phyloP scores from a whole-genome alignment of 1,284 basidiomycete genomes.

The Anthracocystis walkeri region DNA sequence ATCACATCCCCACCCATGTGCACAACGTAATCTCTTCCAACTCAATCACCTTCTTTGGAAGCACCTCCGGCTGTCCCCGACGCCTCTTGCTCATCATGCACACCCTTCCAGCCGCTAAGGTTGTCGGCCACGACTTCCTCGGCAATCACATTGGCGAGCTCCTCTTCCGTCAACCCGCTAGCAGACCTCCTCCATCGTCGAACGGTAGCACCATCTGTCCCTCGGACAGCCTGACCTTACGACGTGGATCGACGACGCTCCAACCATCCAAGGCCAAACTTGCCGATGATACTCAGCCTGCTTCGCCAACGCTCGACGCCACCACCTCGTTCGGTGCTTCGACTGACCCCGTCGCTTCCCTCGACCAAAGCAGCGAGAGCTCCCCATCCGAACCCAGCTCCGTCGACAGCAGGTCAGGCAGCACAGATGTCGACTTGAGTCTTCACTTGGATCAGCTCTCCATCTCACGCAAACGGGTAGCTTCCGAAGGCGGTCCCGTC shows the following conservation, averaged over 20 bases:
- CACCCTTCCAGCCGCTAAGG: conserved; percentile 29
- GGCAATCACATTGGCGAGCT: conserved; percentile 53
- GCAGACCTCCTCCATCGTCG: conserved; percentile 16
- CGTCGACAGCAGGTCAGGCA: conserved; percentile 20
- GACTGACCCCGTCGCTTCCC: conserved; percentile 15
- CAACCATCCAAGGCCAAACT: neutral
- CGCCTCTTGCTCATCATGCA: conserved; percentile 27
- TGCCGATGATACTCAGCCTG: neutral
- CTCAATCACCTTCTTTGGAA: conserved; percentile 14
- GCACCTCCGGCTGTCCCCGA: neutral
- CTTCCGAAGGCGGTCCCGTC: conserved; percentile 8
- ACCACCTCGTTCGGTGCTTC: conserved; percentile 8
- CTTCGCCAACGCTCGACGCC: conserved; percentile 15
- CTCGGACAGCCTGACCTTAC: conserved; percentile 1
- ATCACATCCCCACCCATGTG: conserved; percentile 19
- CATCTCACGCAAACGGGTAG: conserved; percentile 3
- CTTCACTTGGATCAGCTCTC: conserved; percentile 30
- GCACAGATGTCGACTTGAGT: conserved; percentile 18
- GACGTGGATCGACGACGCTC: conserved; percentile 11
- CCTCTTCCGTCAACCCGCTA: conserved; percentile 41
- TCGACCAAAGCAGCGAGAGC: conserved; percentile 28
- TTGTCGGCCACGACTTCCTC: conserved; percentile 46
- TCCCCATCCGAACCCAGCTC: conserved; percentile 33
- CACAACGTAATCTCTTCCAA: conserved; percentile 12
- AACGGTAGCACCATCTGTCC: conserved; percentile 19